Base-by-base conservation (phyloP, 257 asterid genomes). In the Mitragyna speciosa region DNA sequence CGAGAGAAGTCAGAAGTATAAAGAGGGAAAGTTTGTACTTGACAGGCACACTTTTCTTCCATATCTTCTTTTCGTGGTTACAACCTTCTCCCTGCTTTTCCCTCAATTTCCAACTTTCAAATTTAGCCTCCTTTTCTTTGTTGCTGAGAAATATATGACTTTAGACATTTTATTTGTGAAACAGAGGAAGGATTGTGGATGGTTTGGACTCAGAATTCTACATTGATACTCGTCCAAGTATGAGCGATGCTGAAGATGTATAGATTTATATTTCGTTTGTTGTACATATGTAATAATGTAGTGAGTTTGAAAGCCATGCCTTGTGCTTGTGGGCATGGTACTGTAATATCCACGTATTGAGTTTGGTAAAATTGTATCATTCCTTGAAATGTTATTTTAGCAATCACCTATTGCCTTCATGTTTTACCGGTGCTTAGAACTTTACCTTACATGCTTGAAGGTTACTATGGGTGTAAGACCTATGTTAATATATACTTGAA, bases 1-100 rank as follows among this genome's bases (percentile, higher is more conserved):
- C 1, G 96, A 91, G 45, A 85, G 84, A 85, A 86, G 85, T 82
- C 97, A 94, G 87, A 91, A 89, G 88, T 90, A 88, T 79, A 93
- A 94, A 82, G 96, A 91, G 84, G 97, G 97, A 26, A 94, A 94
- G 78, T 88, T 85, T 70, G 95, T 92, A 75, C 94, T 93, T 14
- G 98, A 91, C 80, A 85, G 97, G 97, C 89, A 77, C 12, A 17
- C 70, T n/a, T 39, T 36, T 67, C 54, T 61, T 5, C 41, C 39
- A 36, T 15, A 12, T 31, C 11, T 45, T 45, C 49, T 45, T 6
- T 45, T 45, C 28, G 36, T 39, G 20, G 36, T 24, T 15, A 22
- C 24, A 12, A 30, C 41, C 12, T 30, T 15, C 59, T 39, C 2
- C 76, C 41, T 11, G 3, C 48, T 33, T 7, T 11, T 12, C 1